These are phyloP conservation scores for Phallus indusiatus DNA, from an alignment of 768 basidiomycete species.

Conservation along the genomic window DNA sequence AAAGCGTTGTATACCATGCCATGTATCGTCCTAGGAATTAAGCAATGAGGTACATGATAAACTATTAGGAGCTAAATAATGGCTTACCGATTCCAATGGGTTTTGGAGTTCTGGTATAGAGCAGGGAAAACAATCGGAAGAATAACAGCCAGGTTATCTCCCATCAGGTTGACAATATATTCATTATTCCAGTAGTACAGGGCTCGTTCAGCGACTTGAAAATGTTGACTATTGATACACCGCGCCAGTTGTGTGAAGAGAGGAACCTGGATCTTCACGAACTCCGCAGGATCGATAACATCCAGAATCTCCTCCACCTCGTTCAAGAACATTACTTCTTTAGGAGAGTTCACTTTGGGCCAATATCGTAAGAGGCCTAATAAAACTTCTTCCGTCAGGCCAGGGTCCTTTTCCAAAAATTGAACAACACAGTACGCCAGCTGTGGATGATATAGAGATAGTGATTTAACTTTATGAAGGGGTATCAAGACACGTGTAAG, in stretches of 20 bases:
- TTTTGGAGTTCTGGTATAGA: slow-evolving; percentile 89
- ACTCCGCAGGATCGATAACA: slow-evolving; percentile 93
- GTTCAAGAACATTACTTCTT: slow-evolving; percentile 99
- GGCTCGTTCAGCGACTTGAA: slow-evolving; percentile 97
- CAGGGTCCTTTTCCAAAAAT: slow-evolving; percentile 93
- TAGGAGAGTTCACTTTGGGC: slow-evolving; percentile 99
- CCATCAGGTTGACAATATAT: slow-evolving; percentile 99
- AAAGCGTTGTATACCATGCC: slow-evolving; percentile 99
- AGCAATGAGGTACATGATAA: slow-evolving; percentile 1
- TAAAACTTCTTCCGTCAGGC: slow-evolving; percentile 91
- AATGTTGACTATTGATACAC: slow-evolving; percentile 99
- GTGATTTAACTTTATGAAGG: slow-evolving; percentile 93
- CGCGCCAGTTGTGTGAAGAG: slow-evolving; percentile 91
- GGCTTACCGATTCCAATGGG: slow-evolving; percentile 95
- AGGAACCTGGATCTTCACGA: slow-evolving; percentile 88
- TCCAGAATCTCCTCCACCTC: slow-evolving; percentile 99
- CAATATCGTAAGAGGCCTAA: slow-evolving; percentile 93
- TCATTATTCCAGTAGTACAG: slow-evolving; percentile 99
- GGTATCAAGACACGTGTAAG: slow-evolving; percentile 89
- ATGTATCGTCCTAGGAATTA: slow-evolving; percentile 75
- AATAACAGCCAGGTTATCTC: slow-evolving; percentile 81
- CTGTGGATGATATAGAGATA: slow-evolving; percentile 99
- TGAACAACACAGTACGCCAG: slow-evolving; percentile 98
- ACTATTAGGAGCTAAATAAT: slow-evolving; percentile 5
- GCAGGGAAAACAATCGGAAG: slow-evolving; percentile 97